Percentiles rank a stretch among this genome's conserved stretches.
phyloP scores from a whole-genome alignment of 371 early-diverging fungal genomes.

The Circinella minor region DNA sequence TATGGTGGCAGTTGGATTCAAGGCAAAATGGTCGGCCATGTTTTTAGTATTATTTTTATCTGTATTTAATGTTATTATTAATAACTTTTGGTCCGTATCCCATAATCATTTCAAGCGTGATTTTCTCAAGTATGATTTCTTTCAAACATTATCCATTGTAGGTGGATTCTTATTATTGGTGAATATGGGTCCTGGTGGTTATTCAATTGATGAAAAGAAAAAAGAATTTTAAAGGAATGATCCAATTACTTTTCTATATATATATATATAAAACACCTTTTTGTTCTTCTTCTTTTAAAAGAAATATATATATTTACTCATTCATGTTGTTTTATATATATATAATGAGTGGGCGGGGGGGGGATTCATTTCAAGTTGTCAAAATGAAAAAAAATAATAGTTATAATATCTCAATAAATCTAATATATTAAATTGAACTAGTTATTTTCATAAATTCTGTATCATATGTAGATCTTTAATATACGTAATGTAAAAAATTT shows the following conservation, averaged over 20 bases:
- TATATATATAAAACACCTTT: neutral
- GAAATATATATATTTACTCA: too few relatives aligned
- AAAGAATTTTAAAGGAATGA: slow-evolving; percentile 75
- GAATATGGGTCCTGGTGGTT: slow-evolving; percentile 91
- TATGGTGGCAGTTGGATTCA: slow-evolving; percentile 97
- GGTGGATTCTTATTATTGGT: slow-evolving; percentile 93
- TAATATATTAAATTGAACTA: too few relatives aligned
- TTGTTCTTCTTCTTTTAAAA: neutral
- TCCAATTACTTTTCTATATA: neutral
- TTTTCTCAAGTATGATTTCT: slow-evolving; percentile 97
- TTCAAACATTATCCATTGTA: slow-evolving; percentile 95
- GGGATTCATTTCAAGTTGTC: too few relatives aligned
- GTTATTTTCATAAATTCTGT: too few relatives aligned
- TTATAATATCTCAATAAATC: too few relatives aligned
- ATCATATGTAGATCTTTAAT: too few relatives aligned
- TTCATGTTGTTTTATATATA: too few relatives aligned
- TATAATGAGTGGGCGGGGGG: too few relatives aligned
- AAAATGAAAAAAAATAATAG: too few relatives aligned
- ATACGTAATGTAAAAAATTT: too few relatives aligned
- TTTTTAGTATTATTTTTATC: slow-evolving; percentile 88
- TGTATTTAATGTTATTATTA: slow-evolving; percentile 88
- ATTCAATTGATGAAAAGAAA: slow-evolving; percentile 96
- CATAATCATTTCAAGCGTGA: slow-evolving; percentile 81
- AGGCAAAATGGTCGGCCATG: slow-evolving; percentile 94
- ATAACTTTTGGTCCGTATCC: slow-evolving; percentile 96